A percentile compares a stretch with the other conserved stretches of the same genome.
phyloP scores from a whole-genome alignment of 2,329 filamentous ascomycete genomes.

The Penicillium sp. region DNA sequence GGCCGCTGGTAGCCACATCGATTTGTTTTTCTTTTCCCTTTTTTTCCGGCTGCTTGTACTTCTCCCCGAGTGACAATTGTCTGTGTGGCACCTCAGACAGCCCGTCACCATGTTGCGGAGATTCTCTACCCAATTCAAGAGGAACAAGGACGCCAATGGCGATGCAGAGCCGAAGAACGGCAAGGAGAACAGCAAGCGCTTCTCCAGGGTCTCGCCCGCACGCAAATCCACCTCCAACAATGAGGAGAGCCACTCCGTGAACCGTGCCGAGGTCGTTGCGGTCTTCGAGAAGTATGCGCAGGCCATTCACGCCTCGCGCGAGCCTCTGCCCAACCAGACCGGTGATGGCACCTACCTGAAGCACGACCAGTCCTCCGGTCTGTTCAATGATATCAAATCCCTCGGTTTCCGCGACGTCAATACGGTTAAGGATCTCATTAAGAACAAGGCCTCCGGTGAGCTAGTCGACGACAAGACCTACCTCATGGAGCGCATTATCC shows the following conservation, averaged over 20 bases:
- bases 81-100: slow-evolving; percentile 10
- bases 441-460: slow-evolving; percentile 61
- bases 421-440: slow-evolving; percentile 61
- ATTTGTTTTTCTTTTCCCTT: slow-evolving; percentile 9
- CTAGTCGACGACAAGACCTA: slow-evolving; percentile 72
- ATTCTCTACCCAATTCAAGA: slow-evolving; percentile 42
- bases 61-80: slow-evolving; percentile 13
- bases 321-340: slow-evolving; percentile 62
- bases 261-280: slow-evolving; percentile 40
- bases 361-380: slow-evolving; percentile 50
- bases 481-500: slow-evolving; percentile 68
- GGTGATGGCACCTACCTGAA: slow-evolving; percentile 61
- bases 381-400: slow-evolving; percentile 58
- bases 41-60: slow-evolving; percentile 3
- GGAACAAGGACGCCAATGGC: slow-evolving; percentile 34
- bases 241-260: slow-evolving; percentile 30
- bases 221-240: slow-evolving; percentile 27
- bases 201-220: slow-evolving; percentile 31
- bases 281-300: slow-evolving; percentile 47
- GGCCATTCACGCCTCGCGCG: slow-evolving; percentile 53
- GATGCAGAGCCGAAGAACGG: slow-evolving; percentile 35
- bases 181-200: slow-evolving; percentile 32
- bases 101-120: slow-evolving; percentile 39
- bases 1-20: slow-evolving; percentile 10
- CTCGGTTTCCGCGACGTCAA: slow-evolving; percentile 59